These are phyloP conservation scores for Shiraia bambusicola DNA, from an alignment of 2,329 filamentous ascomycete genomes.

Conservation along the genomic window DNA sequence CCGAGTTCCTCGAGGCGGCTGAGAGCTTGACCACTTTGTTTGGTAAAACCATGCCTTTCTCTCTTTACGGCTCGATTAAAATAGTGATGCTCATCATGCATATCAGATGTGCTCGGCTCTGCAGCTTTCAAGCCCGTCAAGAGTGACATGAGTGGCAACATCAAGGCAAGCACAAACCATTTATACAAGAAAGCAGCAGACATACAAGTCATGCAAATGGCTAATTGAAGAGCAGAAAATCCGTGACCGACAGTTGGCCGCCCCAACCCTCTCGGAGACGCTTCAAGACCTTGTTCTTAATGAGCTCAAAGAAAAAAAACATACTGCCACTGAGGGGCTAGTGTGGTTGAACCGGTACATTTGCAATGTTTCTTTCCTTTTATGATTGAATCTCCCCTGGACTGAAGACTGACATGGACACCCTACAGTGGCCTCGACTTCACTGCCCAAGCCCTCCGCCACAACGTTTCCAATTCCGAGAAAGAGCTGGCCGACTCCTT, in stretches of 20 bases:
- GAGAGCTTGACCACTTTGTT: constrained; percentile 87
- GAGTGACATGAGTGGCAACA: constrained; percentile 85
- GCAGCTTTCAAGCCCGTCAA: constrained; percentile 89
- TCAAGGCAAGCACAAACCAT: constrained; percentile 63
- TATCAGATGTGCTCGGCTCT: constrained; percentile 60
- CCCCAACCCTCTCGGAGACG: constrained; percentile 76
- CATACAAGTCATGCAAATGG: background rate
- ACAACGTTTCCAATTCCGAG: constrained; percentile 67
- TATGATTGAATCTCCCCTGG: too few species aligned
- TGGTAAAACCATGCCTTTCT: constrained; percentile 54
- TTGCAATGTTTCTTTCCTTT: constrained; percentile 1
- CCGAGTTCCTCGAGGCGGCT: constrained; percentile 86
- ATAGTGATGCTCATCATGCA: background rate
- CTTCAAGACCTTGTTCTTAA: constrained; percentile 83
- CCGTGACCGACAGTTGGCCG: constrained; percentile 75
- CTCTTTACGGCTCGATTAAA: background rate
- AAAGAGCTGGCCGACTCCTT: constrained; percentile 87
- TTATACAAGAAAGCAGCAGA: background rate
- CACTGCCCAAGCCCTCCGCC: constrained; percentile 78
- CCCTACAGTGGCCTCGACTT: constrained; percentile 83
- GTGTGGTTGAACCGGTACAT: constrained; percentile 84
- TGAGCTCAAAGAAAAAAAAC: constrained; percentile 87
- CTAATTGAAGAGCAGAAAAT: constrained; percentile 67
- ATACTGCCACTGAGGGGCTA: constrained; percentile 83
- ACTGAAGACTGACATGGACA: constrained; percentile 10